Base-by-base conservation (phyloP, 192 early-diverging fungal species). In the Mortierella antarctica region DNA sequence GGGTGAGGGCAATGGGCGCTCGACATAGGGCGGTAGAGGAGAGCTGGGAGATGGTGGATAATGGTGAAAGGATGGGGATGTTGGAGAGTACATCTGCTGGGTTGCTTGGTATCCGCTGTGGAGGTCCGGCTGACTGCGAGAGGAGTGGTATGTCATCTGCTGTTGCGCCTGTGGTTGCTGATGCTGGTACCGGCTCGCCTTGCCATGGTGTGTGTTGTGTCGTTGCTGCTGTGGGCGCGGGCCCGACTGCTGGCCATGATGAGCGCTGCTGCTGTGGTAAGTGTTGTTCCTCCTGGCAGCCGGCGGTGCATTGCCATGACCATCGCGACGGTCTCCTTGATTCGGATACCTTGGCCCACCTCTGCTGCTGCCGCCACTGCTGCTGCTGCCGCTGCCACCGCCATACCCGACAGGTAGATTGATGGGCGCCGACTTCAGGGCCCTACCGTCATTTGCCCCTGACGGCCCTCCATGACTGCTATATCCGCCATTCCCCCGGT, bases 41-140 rank as follows among this genome's bases (percentile, higher is more conserved):
- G 71, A 81, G 6, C 73, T 21, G 0, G 73, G 71, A 1, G 82
- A 78, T 15, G 68, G 46, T 8, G 83, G 67, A 47, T 70, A 71
- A 46, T 82, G 70, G 6, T 79, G 71, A 40, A 62, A 70, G 15
- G 58, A 73, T 6, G 81, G 71, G 7, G 82, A 77, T 6, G 71
- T 85, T 14, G 82, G 82, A 15, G 75, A 69, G 10, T 69, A 72
- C 62, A 73, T 65, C 42, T 56, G 77, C 44, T 64, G 72, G 18
- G 74, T 47, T 4, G 72, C 6, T 39, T 54, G 72, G 46, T 74
- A 62, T 55, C 59, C 70, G 39, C 42, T 61, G 18, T 69, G 51
- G 54, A 73, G 21, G 5, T 69, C 71, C 12, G 75, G 65, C 57
- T 76, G 74, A 20, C 67, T 73, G 12, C 57, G 65, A 5, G 65